Evolutionary conservation across 495 filamentous ascomycete species (phyloP).

Genomic region (Terfezia boudieri): DNA sequence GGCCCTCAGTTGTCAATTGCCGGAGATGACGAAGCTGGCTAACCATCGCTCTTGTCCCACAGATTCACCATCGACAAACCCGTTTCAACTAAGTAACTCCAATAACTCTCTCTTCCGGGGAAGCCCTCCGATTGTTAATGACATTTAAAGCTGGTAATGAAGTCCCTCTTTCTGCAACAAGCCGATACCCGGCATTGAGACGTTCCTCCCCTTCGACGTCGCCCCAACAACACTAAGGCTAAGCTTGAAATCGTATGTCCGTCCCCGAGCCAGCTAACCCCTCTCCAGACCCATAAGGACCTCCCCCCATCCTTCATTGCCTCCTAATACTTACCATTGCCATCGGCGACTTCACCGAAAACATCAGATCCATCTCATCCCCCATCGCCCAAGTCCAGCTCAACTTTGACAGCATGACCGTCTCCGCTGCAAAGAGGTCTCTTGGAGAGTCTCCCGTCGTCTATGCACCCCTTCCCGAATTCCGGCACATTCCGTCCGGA

Average conservation of each 20-base stretch:
- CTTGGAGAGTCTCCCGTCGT: slow-evolving; percentile 37
- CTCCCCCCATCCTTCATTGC: slow-evolving; percentile 64
- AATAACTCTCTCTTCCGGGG: slow-evolving; percentile 39
- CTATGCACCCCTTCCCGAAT: slow-evolving; percentile 60
- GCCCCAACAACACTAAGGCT: slow-evolving; percentile 50
- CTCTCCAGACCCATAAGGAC: slow-evolving; percentile 61
- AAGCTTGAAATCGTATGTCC: slow-evolving; percentile 45
- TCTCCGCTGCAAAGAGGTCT: slow-evolving; percentile 37
- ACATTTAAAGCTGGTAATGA: slow-evolving; percentile 59
- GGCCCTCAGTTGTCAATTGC: no score
- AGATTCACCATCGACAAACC: slow-evolving; percentile 44
- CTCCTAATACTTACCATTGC: slow-evolving; percentile 54
- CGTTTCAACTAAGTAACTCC: slow-evolving; percentile 29
- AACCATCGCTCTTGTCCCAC: neutral
- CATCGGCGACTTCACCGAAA: slow-evolving; percentile 66
- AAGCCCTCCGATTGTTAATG: slow-evolving; percentile 61
- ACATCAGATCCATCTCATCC: neutral
- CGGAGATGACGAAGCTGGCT: no score
- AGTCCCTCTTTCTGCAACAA: slow-evolving; percentile 51
- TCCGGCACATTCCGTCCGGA: slow-evolving; percentile 57
- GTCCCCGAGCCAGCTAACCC: neutral
- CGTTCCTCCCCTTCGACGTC: slow-evolving; percentile 65
- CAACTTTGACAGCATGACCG: slow-evolving; percentile 17
- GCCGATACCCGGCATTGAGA: slow-evolving; percentile 51
- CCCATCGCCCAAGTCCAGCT: neutral